Evolutionary conservation across 2,329 filamentous ascomycete genomes (phyloP).

Genomic region (Aspergillus quadricinctus): DNA sequence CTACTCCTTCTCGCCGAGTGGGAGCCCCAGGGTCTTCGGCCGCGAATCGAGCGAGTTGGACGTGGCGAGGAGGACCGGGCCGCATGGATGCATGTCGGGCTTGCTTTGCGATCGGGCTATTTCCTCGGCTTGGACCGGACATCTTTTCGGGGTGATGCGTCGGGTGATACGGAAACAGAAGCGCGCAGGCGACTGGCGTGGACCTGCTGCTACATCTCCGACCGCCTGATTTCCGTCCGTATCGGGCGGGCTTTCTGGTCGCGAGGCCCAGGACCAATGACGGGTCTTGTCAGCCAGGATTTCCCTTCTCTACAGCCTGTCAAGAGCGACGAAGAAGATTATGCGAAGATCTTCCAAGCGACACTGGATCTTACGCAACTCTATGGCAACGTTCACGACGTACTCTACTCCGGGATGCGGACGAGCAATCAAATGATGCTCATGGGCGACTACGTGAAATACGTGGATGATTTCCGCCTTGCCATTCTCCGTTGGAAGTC

Average conservation of each 20-base stretch:
- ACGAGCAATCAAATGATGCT: constrained; percentile 66
- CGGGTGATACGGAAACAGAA: constrained; percentile 56
- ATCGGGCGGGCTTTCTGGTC: constrained; percentile 72
- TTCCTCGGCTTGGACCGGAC: constrained; percentile 67
- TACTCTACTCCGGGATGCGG: constrained; percentile 66
- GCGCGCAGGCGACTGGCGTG: constrained; percentile 64
- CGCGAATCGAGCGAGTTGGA: constrained; percentile 59
- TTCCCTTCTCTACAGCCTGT: constrained; percentile 62
- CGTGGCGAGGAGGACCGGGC: constrained; percentile 70
- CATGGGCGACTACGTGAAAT: constrained; percentile 68
- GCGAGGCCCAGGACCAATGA: constrained; percentile 63
- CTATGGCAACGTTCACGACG: constrained; percentile 70
- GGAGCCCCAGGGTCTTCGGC: constrained; percentile 63
- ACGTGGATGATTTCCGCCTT: constrained; percentile 68
- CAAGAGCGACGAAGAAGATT: constrained; percentile 59
- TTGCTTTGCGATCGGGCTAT: constrained; percentile 65
- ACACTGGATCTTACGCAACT: constrained; percentile 67
- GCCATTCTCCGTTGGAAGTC: constrained; percentile 68
- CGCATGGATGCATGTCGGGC: constrained; percentile 72
- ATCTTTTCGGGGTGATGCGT: constrained; percentile 58
- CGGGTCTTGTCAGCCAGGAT: constrained; percentile 60
- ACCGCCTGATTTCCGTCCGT: constrained; percentile 65
- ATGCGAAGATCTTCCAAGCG: constrained; percentile 65
- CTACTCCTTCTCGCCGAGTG: constrained; percentile 67
- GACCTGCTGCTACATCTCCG: constrained; percentile 65